phyloP scores from a whole-genome alignment of 1,284 basidiomycete species.

The Sporisorium graminicola region DNA sequence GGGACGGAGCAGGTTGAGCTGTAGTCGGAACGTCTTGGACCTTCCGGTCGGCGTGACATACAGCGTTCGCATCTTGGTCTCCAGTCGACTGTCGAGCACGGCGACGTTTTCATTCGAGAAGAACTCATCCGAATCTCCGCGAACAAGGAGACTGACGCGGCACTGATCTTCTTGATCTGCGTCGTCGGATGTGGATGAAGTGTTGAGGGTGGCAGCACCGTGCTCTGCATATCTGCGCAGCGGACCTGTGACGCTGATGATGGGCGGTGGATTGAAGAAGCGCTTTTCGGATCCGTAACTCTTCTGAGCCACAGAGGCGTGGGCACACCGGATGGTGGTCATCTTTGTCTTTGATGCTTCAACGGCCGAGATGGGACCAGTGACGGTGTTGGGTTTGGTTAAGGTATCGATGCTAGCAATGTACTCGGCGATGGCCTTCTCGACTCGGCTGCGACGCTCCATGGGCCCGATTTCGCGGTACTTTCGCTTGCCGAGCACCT shows the following conservation, averaged over 20 bases:
- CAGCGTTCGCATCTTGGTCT: slow-evolving; percentile 87
- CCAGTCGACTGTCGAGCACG: slow-evolving; percentile 74
- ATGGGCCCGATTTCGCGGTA: slow-evolving; percentile 47
- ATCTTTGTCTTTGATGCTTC: slow-evolving; percentile 40
- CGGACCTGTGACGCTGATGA: slow-evolving; percentile 87
- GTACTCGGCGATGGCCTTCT: slow-evolving; percentile 46
- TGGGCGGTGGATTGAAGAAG: slow-evolving; percentile 87
- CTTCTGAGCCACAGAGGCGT: slow-evolving; percentile 90
- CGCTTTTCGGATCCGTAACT: slow-evolving; percentile 92
- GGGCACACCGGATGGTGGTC: slow-evolving; percentile 86
- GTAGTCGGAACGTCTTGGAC: slow-evolving; percentile 87
- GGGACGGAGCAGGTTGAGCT: slow-evolving; percentile 72
- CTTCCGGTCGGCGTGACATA: slow-evolving; percentile 89
- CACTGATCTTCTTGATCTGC: slow-evolving; percentile 43
- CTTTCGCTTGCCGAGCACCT: slow-evolving; percentile 49
- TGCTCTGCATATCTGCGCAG: slow-evolving; percentile 51
- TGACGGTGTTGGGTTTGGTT: slow-evolving; percentile 44
- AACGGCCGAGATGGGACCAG: slow-evolving; percentile 38
- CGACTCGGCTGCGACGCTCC: slow-evolving; percentile 44
- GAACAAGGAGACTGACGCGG: slow-evolving; percentile 81
- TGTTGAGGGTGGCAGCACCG: slow-evolving; percentile 38
- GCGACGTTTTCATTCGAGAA: slow-evolving; percentile 56
- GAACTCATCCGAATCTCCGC: slow-evolving; percentile 84
- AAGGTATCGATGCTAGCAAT: slow-evolving; percentile 42
- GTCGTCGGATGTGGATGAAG: slow-evolving; percentile 31